Evolutionary conservation across 1,139 yeast species (phyloP), one percentile per base, ranked within the genome.

Genomic region (Geotrichum aggregatum): DNA sequence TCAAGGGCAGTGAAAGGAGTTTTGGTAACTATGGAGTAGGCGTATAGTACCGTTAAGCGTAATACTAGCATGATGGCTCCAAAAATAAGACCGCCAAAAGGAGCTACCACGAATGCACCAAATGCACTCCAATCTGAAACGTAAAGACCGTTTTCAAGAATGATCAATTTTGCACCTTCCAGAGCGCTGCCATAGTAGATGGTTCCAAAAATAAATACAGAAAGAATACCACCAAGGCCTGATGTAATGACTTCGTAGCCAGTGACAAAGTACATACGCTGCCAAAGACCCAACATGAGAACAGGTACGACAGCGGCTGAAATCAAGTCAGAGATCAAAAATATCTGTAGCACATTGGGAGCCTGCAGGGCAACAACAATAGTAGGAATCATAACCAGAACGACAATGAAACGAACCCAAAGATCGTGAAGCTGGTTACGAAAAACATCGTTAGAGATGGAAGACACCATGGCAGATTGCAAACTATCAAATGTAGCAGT

Each of bases 101-200:
- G 96, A 1, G 97, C 95, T 59, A 83, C 86, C 5, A 87, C 94
- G 70, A 89, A 89, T 1, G 97, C 96, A 30, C 95, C 97, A 70
- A 89, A 91, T 0, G 95, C 82, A 63, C 95, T 87, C 97, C 97
- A 91, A 66, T 91, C 97, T 52, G 77, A 79, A 56, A 77, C 74
- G 66, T 91, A 91, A 39, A 91, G 71, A 49, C 97, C 97, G 59
- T 87, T 80, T 79, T 86, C 80, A 46, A 85, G 71, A 55, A 89
- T 75, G 54, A 84, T 67, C 47, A 89, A 74, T 58, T 77, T 76
- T n/a, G 86, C 96, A 60, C 97, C 98, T 56, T 83, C 84, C 54
- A 71, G 67, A 6, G 95, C 92, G 63, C 72, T 70, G 41, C 74
- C 77, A 64, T 83, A 88, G 71, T 88, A 91, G 48, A 87, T 76